Base-by-base conservation (phyloP, 805 yeast species). In the Yamadazyma kitorensis region DNA sequence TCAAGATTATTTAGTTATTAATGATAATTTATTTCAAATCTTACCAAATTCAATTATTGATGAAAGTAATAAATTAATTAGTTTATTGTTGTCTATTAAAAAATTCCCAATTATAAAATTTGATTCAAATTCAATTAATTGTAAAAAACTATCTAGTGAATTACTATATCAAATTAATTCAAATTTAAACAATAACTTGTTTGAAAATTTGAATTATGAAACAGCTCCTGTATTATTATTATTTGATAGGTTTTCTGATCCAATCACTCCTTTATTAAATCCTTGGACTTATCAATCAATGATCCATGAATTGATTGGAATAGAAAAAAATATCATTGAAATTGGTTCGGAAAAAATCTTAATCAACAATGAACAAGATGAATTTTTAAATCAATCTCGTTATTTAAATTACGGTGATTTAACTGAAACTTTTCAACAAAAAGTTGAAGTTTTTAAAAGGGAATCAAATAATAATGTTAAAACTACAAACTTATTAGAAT, bases 211-310 rank as follows among this genome's bases (percentile, higher is more conserved):
- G 42, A 77, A 82, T 51, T 68, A 78, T 24, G 95, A 86, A 51
- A 63, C 80, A 0, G 77, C 88, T 1, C 94, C 97, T 1, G 50
- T 83, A 6, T 59, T 94, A 29, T 57, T 93, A 9, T 67, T 93
- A 2, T 52, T 93, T 30, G 98, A 93, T 57, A 70, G 99, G 34
- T 76, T 80, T 38, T 83, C 78, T 51, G 99, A 93, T 59, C 97
- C 98, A 2, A 68, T 91, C 10, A 91, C 99, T 0, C 97, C 99
- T 1, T 69, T 93, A 19, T 62, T 93, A 31, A 77, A 82, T 24
- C 98, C 98, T 2, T 93, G 99, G 99, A 89, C 98, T 1, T 93
- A 87, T 59, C 98, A 91, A 54, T 85, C 96, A 2, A 91, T 93
- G 98, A 86, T 93, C 12, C 95, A 91, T 55, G 98, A 94, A 55